phyloP scores from a whole-genome alignment of 164 flowering plant species.

The Vitis cinerea region DNA sequence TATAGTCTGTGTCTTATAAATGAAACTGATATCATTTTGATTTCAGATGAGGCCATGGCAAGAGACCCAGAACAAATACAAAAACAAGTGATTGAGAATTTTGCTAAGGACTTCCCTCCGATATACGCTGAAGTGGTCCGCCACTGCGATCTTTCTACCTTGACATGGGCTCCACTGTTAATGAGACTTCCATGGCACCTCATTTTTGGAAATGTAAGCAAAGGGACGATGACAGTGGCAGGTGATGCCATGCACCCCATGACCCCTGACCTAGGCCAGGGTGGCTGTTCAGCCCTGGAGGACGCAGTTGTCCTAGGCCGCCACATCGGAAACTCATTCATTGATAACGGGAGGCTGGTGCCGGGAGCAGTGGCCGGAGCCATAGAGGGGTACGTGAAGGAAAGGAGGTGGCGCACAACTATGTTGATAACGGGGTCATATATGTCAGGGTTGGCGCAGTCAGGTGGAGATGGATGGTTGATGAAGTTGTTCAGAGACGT shows the following conservation, averaged over 20 bases:
- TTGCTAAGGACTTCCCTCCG: constrained; percentile 27
- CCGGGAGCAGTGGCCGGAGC: constrained; percentile 8
- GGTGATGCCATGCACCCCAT: constrained; percentile 19
- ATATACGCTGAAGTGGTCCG: constrained; percentile 5
- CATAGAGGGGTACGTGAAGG: constrained; percentile 18
- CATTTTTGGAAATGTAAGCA: no score
- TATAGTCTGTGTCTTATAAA: no score
- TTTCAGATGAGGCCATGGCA: constrained; percentile 13
- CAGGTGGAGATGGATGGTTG: constrained; percentile 19
- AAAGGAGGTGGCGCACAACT: constrained; percentile 28
- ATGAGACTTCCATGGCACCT: no score
- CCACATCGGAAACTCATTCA: no score
- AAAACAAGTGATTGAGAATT: constrained; percentile 20
- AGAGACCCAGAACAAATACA: constrained; percentile 19
- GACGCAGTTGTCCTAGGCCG: constrained; percentile 2
- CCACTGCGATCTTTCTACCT: no score
- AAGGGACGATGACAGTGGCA: no score
- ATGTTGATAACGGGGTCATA: constrained; percentile 20
- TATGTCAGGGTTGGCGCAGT: constrained; percentile 29
- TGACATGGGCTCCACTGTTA: no score
- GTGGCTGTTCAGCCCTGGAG: no score
- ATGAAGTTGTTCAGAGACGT: constrained; percentile 20
- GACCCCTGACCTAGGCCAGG: no score
- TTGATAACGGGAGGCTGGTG: no score
- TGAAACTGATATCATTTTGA: neutral